A percentile compares a stretch with the other conserved stretches of the same genome.
phyloP scores from a whole-genome alignment of 345 rosid species.

The Populus alba region DNA sequence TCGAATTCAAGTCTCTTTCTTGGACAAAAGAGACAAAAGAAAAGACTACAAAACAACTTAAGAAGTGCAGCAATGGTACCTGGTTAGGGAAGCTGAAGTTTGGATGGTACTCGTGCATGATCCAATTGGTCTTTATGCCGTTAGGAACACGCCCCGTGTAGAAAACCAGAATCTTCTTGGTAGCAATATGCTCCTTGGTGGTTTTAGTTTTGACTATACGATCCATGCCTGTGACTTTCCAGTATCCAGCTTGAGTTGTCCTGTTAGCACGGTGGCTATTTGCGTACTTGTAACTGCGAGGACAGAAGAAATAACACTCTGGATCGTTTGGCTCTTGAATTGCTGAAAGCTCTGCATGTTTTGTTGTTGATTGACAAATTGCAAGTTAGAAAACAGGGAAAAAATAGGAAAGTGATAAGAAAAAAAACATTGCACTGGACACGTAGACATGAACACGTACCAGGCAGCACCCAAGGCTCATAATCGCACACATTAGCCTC shows the following conservation, averaged over 20 bases:
- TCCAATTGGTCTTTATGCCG: slow-evolving; percentile 6
- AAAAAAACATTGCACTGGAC: not conserved
- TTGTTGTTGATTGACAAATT: no score
- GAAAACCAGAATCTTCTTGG: slow-evolving; percentile 17
- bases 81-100: not conserved
- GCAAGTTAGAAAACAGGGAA: no score
- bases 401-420: not conserved
- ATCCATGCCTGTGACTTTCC: slow-evolving; percentile 17
- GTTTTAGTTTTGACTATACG: not conserved
- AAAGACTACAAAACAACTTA: not conserved
- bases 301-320: slow-evolving; percentile 11
- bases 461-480: slow-evolving; percentile 51
- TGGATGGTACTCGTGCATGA: slow-evolving; percentile 15
- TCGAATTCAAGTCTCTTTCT: not conserved
- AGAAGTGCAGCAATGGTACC: not conserved
- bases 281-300: not conserved
- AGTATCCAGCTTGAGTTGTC: slow-evolving; percentile 9
- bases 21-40: not conserved
- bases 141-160: not conserved
- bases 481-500: slow-evolving; percentile 33
- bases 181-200: not conserved
- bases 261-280: not conserved
- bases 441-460: slow-evolving; percentile 10
- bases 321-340: slow-evolving; percentile 18
- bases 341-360: not conserved